phyloP scores from a whole-genome alignment of 768 basidiomycete genomes.

The Mycena rosella region DNA sequence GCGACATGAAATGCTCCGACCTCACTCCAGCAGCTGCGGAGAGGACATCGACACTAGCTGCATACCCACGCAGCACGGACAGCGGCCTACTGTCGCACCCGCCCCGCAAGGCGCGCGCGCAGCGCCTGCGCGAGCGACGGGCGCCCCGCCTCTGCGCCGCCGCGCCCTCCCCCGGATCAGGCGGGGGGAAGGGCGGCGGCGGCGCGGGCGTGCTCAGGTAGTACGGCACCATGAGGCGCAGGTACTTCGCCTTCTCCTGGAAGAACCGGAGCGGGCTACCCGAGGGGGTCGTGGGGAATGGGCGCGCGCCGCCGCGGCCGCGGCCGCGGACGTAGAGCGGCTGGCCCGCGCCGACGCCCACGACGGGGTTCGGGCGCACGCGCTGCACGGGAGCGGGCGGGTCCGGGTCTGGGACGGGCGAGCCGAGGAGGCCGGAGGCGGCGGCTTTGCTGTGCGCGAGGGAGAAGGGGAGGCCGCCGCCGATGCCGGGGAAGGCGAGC shows the following conservation, averaged over 20 bases:
- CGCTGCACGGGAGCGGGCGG: background rate
- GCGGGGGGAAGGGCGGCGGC: background rate
- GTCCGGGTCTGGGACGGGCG: background rate
- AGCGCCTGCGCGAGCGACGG: slow-evolving; percentile 14
- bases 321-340: background rate
- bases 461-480: slow-evolving; percentile 2
- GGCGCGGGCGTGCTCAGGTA: background rate
- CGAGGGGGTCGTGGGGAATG: background rate
- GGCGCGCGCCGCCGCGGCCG: too few species aligned
- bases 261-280: background rate
- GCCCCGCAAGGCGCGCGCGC: background rate
- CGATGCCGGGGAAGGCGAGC: slow-evolving; percentile 25
- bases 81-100: background rate
- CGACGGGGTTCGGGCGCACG: background rate
- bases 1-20: too few species aligned
- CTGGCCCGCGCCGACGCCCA: background rate
- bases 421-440: background rate
- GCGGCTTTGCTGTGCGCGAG: slow-evolving; percentile 1
- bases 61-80: too few species aligned
- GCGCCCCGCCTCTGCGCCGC: too few species aligned
- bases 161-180: background rate
- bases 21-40: too few species aligned
- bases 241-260: too few species aligned
- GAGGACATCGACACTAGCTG: too few species aligned
- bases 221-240: background rate